phyloP scores from a whole-genome alignment of 2,329 filamentous ascomycete species.

The Cladophialophora immunda region DNA sequence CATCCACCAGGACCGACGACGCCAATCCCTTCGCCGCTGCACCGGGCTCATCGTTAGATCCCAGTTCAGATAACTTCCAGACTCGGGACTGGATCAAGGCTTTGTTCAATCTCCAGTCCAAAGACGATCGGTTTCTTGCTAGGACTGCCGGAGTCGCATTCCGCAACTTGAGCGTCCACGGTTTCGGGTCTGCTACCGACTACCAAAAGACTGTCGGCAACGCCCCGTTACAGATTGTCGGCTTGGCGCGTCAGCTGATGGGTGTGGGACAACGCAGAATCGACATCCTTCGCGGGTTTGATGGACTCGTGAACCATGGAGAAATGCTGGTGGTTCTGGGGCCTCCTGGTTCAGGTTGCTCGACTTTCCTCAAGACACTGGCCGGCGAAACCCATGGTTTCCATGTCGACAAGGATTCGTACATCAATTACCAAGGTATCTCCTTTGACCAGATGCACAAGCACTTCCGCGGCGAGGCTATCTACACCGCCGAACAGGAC shows the following conservation, averaged over 20 bases:
- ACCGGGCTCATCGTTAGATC: slow-evolving; percentile 52
- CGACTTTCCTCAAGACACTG: slow-evolving; percentile 86
- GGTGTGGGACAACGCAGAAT: slow-evolving; percentile 55
- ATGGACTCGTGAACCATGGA: slow-evolving; percentile 31
- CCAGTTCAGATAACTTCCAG: slow-evolving; percentile 54
- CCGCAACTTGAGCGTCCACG: slow-evolving; percentile 51
- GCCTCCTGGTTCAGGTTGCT: slow-evolving; percentile 65
- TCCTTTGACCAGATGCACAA: slow-evolving; percentile 64
- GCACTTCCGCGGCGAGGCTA: slow-evolving; percentile 83
- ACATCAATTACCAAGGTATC: slow-evolving; percentile 77
- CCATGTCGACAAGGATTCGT: slow-evolving; percentile 72
- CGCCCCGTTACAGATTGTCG: slow-evolving; percentile 49
- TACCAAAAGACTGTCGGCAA: slow-evolving; percentile 54
- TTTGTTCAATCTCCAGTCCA: slow-evolving; percentile 52
- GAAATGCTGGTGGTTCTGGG: slow-evolving; percentile 54
- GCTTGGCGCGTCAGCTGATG: slow-evolving; percentile 43
- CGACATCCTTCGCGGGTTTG: slow-evolving; percentile 62
- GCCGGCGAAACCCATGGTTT: slow-evolving; percentile 85
- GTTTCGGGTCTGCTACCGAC: slow-evolving; percentile 48
- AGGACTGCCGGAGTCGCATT: slow-evolving; percentile 52
- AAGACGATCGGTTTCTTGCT: slow-evolving; percentile 49
- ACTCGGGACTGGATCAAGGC: slow-evolving; percentile 58
- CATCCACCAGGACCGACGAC: slow-evolving; percentile 28
- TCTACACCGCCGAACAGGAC: slow-evolving; percentile 86
- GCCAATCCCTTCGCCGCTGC: slow-evolving; percentile 40